Base-by-base conservation (phyloP, 2,329 filamentous ascomycete species). In the Chaetomiaceae sp. region DNA sequence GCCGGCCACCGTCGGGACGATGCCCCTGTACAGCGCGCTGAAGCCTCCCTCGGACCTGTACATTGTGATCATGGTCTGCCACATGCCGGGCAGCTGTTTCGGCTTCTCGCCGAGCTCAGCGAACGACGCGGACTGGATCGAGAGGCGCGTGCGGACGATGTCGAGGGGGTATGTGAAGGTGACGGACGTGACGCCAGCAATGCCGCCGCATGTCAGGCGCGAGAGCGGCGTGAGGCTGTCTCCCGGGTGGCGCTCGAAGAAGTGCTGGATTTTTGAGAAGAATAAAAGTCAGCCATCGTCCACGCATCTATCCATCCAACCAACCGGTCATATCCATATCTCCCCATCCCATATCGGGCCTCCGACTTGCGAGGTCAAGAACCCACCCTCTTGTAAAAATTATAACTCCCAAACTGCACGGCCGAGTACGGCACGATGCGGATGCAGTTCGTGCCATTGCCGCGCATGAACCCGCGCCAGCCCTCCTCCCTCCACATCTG, bases 401-500 rank as follows among this genome's bases (percentile, higher is more conserved):
- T 97, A 74, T 97, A 99, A 66, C 90, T 95, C 60, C 92, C 92
- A 69, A 99, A 99, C 66, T 99, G 93, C 35, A 97, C 93, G 10
- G 93, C 93, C 44, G 92, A 97, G 69, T 99, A 99, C 4, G 93
- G 93, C 46, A 99, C 89, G 60, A 99, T 99, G 55, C 93, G 88
- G 63, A 99, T 89, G 76, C 93, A 99, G 70, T 99, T 99, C 55
- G 91, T 96, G 57, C 93, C 93, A 67, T 99, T 99, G 46, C 93
- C 93, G 59, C 90, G 83, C 91, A 99, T 95, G 70, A 97, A 95
- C 0, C 93, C 93, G 68, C 83, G 84, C 89, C 91, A 97, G 48
- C 93, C 93, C 70, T 99, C 93, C 67, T 99, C 93, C 61, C 77
- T 84, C 85, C 92, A 96, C 86, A 99, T 99, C 60, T 99, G 99